Evolutionary conservation across 371 early-diverging fungal genomes (phyloP).

Genomic region (Mucor piriformis): DNA sequence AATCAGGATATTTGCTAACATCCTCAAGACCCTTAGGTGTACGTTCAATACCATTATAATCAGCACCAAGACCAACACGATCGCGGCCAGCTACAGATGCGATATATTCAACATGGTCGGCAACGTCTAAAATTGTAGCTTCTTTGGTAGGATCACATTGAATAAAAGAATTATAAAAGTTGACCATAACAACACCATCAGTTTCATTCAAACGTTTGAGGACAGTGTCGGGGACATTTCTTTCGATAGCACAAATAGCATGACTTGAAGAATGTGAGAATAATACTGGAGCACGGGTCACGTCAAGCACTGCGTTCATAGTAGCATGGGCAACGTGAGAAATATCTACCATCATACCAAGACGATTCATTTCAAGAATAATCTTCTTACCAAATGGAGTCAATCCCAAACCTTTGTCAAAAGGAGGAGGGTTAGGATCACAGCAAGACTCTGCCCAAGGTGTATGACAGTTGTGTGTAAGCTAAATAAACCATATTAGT

Average conservation of each 20-base stretch:
- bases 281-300: conserved; percentile 62
- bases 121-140: conserved; percentile 57
- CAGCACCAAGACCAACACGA: conserved; percentile 69
- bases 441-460: conserved; percentile 70
- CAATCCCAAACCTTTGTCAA: conserved; percentile 53
- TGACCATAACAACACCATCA: conserved; percentile 71
- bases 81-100: conserved; percentile 54
- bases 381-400: conserved; percentile 60
- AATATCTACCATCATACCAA: conserved; percentile 76
- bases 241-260: conserved; percentile 54
- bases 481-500: too few species aligned
- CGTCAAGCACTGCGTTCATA: conserved; percentile 60
- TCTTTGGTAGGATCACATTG: conserved; percentile 43
- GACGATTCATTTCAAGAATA: conserved; percentile 67
- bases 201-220: conserved; percentile 50
- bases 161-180: conserved; percentile 59
- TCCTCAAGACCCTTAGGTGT: conserved; percentile 65
- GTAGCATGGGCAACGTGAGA: conserved; percentile 66
- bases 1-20: conserved; percentile 64
- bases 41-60: conserved; percentile 64
- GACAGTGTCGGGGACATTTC: conserved; percentile 73
- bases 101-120: conserved; percentile 66
- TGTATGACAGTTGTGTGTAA: conserved; percentile 71
- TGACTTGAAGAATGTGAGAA: conserved; percentile 67
- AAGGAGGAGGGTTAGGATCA: conserved; percentile 48